Conservation (phyloP, 2,329 filamentous ascomycete genomes). For the Talaromyces sp. region DNA sequence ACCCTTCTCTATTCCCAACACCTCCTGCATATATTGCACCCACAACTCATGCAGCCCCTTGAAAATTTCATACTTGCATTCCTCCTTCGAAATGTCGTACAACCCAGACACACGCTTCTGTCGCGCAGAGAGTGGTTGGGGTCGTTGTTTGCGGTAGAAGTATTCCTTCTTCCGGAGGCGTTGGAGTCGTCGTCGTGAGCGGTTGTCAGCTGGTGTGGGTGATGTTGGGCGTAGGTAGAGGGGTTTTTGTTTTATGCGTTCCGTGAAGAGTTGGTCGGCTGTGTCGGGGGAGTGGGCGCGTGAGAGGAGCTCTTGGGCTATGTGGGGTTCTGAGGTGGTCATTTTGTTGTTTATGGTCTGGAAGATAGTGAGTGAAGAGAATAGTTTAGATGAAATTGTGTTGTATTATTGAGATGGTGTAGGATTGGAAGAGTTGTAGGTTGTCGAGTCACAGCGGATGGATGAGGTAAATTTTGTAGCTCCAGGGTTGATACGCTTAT, state of each 20-base stretch:
- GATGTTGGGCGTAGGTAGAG: constrained; percentile 76
- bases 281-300: constrained; percentile 76
- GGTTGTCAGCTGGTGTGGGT: constrained; percentile 57
- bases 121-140: constrained; percentile 71
- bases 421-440: background rate
- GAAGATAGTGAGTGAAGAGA: background rate
- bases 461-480: background rate
- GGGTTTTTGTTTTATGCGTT: constrained; percentile 79
- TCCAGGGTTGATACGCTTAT: background rate
- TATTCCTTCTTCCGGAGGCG: constrained; percentile 50
- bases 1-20: constrained; percentile 61
- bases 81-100: constrained; percentile 68
- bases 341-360: background rate
- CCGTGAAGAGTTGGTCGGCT: constrained; percentile 69
- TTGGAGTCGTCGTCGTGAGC: constrained; percentile 54
- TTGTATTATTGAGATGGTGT: background rate
- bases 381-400: background rate
- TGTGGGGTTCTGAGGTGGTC: constrained; percentile 33
- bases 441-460: background rate
- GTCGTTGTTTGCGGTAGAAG: constrained; percentile 52
- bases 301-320: constrained; percentile 66
- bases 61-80: constrained; percentile 73
- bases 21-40: constrained; percentile 79
- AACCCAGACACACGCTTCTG: constrained; percentile 72
- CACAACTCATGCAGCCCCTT: constrained; percentile 75